Conservation (phyloP, 139 green algal genomes). For the Chlorella sp. region DNA sequence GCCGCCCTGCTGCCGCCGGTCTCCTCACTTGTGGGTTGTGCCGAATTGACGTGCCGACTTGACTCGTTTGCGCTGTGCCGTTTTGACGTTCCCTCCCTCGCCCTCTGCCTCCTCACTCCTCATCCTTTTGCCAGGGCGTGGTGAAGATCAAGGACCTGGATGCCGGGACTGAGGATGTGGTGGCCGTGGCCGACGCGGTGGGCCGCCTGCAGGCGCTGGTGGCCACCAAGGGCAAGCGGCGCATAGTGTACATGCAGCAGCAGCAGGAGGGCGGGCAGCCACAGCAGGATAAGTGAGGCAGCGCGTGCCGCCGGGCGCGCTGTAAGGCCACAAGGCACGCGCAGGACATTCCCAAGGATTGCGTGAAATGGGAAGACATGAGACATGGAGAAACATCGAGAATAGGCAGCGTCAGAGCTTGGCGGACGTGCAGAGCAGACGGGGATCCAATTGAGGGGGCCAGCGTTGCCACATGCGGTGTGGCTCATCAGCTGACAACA, state of each 20-base stretch:
- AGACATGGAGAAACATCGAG: too few species aligned
- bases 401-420: too few species aligned
- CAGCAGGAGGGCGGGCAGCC: constrained; percentile 13
- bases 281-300: background rate
- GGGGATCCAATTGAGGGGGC: too few species aligned
- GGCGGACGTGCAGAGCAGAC: too few species aligned
- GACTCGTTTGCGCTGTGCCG: constrained; percentile 53
- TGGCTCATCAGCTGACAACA: too few species aligned
- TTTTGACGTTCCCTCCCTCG: constrained; percentile 50
- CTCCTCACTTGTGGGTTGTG: too few species aligned
- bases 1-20: too few species aligned
- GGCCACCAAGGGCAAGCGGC: constrained; percentile 16
- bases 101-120: background rate
- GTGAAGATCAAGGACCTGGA: constrained; percentile 71
- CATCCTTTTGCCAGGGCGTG: constrained; percentile 22
- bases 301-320: too few species aligned
- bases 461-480: too few species aligned
- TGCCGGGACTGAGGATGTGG: constrained; percentile 48
- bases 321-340: too few species aligned
- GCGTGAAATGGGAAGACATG: too few species aligned
- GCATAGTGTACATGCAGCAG: constrained; percentile 36
- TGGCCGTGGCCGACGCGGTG: constrained; percentile 36
- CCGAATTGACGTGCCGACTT: background rate
- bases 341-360: too few species aligned
- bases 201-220: constrained; percentile 13